Base-by-base conservation (phyloP, 805 yeast genomes). In the Kazachstania viticola region DNA sequence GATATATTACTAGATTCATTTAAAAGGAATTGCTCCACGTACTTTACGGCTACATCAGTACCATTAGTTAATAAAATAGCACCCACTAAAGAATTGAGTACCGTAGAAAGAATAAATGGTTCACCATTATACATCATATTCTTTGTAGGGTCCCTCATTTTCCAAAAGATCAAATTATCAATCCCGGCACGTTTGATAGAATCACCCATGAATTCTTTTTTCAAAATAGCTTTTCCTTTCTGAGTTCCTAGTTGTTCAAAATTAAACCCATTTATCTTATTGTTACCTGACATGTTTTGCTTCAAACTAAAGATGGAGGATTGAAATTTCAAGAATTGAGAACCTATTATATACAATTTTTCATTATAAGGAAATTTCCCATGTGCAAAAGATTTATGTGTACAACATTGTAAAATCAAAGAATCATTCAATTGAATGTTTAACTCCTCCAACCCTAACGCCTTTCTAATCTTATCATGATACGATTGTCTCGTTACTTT, bases 321-420 rank as follows among this genome's bases (percentile, higher is more conserved):
- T 30, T 49, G 56, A 21, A 52, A 61, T 49, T 73, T 74, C 41
- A 79, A 54, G 44, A 75, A 59, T 48, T 76, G 78, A 23, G 68
- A 51, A 13, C 93, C 96, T 52, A 83, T 61, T 27, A 78, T 69
- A 14, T 83, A 66, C 45, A 88, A 64, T 54, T 79, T 80, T 53
- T 85, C 95, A 60, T 87, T 88, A 60, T 81, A 83, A 6, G 96
- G 95, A 46, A 77, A 74, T 40, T 71, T 64, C 8, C 95, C 96
- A 59, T 83, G 93, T 4, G 93, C 94, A 65, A 85, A 88, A 15
- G 95, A 82, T 61, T 88, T 88, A 61, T 88, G 96, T 5, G 96
- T 87, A 46, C 87, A 62, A 25, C 82, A 75, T 60, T 88, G 97
- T 39, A 84, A 62, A 15, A 79, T 59, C 36, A 79, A 43, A 5